Percentiles rank a stretch among this genome's conserved stretches.
Evolutionary conservation across 1,284 basidiomycete genomes (phyloP).

Genomic region (Melampsora larici-populina): DNA sequence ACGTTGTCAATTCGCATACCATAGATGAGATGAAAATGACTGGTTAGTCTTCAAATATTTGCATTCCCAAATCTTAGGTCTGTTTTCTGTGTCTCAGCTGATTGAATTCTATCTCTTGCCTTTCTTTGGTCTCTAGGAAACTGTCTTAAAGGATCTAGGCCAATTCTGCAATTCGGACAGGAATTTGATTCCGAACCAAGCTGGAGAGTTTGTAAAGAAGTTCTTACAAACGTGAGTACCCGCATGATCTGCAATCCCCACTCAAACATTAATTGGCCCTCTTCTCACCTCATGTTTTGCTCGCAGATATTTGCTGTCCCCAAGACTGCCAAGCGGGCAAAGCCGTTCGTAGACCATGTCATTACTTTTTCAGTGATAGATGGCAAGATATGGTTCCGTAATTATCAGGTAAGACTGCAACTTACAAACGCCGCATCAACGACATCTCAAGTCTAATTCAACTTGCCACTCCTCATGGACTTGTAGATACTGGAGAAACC

Average conservation of each 20-base stretch:
- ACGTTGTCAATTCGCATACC: slow-evolving; percentile 97
- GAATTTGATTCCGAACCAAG: slow-evolving; percentile 86
- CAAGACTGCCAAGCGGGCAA: slow-evolving; percentile 77
- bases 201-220: slow-evolving; percentile 83
- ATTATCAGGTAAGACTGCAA: slow-evolving; percentile 66
- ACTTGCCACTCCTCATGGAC: not conserved
- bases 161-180: slow-evolving; percentile 86
- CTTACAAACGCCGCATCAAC: no score
- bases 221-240: slow-evolving; percentile 82
- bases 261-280: not conserved
- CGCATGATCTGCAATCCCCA: slow-evolving; percentile 7
- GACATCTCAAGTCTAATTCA: not conserved
- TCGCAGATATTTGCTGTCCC: slow-evolving; percentile 90
- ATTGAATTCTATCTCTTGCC: not conserved
- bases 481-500: slow-evolving; percentile 31
- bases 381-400: slow-evolving; percentile 97
- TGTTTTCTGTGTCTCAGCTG: not conserved
- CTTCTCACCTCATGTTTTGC: not conserved
- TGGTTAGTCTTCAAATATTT: slow-evolving; percentile 51
- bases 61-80: not conserved
- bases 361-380: slow-evolving; percentile 93
- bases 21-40: slow-evolving; percentile 99
- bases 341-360: slow-evolving; percentile 98
- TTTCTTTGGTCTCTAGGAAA: slow-evolving; percentile 61
- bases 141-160: slow-evolving; percentile 91